phyloP scores from a whole-genome alignment of 2,329 filamentous ascomycete species.

The Fusarium lyarnte region DNA sequence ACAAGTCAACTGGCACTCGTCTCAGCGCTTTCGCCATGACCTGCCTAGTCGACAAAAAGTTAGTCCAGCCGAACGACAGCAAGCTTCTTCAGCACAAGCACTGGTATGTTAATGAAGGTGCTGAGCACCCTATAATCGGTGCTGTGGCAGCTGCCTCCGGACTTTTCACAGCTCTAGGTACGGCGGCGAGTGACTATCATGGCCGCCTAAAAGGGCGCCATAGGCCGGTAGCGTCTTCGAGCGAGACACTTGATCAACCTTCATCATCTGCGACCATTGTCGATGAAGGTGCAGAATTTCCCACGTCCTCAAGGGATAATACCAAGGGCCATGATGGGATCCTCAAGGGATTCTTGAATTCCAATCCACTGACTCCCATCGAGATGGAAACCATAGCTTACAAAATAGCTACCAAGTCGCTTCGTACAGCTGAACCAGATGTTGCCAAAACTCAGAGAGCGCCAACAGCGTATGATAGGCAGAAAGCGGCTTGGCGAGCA shows the following conservation, averaged over 20 bases:
- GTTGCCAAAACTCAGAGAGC: neutral
- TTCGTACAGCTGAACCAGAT: neutral
- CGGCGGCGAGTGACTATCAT: neutral
- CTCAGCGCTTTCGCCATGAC: constrained; percentile 70
- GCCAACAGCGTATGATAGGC: neutral
- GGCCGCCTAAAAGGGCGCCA: neutral
- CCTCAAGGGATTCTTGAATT: neutral
- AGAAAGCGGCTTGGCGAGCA: neutral
- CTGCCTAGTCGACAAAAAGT: constrained; percentile 63
- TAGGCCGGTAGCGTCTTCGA: neutral
- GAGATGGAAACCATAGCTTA: neutral
- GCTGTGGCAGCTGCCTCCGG: constrained; percentile 69
- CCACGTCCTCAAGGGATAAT: neutral
- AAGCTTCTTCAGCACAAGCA: constrained; percentile 60
- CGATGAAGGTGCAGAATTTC: neutral
- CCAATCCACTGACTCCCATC: neutral
- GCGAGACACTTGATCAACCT: neutral
- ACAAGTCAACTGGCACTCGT: constrained; percentile 63
- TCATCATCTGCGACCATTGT: neutral
- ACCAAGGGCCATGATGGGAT: neutral
- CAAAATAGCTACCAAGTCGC: neutral
- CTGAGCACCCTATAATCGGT: constrained; percentile 71
- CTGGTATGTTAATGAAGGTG: constrained; percentile 72
- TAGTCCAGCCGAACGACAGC: constrained; percentile 65
- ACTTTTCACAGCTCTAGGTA: constrained; percentile 64